These are phyloP conservation scores for Emergomyces orientalis DNA, from an alignment of 2,329 filamentous ascomycete species.

Conservation along the genomic window DNA sequence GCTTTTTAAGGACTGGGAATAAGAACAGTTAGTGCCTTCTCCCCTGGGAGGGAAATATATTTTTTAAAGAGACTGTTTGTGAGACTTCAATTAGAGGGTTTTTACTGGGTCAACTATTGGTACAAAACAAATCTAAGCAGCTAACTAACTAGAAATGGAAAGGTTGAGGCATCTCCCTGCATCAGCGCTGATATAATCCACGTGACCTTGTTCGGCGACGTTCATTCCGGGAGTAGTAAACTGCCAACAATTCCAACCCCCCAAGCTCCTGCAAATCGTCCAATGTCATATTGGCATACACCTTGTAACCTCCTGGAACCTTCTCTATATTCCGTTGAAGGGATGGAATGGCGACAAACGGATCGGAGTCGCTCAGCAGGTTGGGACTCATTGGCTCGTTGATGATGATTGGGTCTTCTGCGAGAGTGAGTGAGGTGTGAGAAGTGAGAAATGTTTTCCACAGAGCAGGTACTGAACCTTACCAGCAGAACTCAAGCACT, in stretches of 20 bases:
- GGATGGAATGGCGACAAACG: not conserved
- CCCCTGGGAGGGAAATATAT: not conserved
- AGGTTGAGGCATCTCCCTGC: not conserved
- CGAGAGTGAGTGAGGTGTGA: not conserved
- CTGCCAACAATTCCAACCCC: not conserved
- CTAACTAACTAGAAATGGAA: not conserved
- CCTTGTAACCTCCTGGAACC: not conserved
- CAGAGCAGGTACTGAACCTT: too few relatives aligned
- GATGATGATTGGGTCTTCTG: slow-evolving; percentile 1
- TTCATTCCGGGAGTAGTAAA: not conserved
- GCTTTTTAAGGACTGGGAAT: not conserved
- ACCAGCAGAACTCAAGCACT: not conserved
- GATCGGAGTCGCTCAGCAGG: not conserved
- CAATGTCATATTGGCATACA: not conserved
- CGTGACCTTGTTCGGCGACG: not conserved
- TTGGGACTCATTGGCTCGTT: not conserved
- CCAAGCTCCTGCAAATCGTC: not conserved
- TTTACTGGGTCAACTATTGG: not conserved
- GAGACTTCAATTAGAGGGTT: not conserved
- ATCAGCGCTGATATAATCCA: not conserved
- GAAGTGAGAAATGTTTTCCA: not conserved
- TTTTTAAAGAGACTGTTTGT: not conserved
- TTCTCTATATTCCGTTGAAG: slow-evolving; percentile 3
- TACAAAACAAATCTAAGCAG: not conserved
- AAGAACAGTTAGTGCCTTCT: not conserved